A percentile compares a stretch with the other conserved stretches of the same genome.
Conservation (phyloP, 208 protist genomes). For the Crithidia sp. region DNA sequence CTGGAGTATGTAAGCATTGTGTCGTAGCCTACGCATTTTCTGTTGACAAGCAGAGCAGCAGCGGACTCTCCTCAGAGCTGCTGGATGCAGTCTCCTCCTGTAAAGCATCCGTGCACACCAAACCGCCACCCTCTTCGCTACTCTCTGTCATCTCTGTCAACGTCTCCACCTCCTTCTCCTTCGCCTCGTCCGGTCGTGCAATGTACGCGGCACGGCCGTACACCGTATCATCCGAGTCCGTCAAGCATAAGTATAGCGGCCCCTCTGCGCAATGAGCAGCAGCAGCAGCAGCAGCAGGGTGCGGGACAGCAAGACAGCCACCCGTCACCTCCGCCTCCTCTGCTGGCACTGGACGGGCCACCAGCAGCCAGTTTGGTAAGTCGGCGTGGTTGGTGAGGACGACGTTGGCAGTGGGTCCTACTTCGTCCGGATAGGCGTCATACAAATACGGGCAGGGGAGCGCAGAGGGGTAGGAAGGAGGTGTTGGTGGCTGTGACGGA, state of each 20-base stretch:
- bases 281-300: not conserved
- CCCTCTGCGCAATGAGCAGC: no score
- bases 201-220: not conserved
- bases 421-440: not conserved
- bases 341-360: not conserved
- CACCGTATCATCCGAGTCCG: not conserved
- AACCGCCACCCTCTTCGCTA: not conserved
- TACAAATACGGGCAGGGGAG: not conserved
- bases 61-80: no score
- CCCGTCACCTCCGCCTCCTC: conserved; percentile 2
- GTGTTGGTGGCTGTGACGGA: not conserved
- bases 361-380: not conserved
- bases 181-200: not conserved
- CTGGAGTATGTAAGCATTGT: no score
- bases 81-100: no score
- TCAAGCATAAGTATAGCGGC: not conserved
- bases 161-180: not conserved
- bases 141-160: not conserved
- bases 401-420: not conserved
- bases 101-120: no score
- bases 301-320: not conserved
- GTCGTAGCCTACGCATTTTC: no score
- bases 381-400: not conserved
- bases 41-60: no score
- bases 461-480: not conserved